Conservation (phyloP, 2,329 filamentous ascomycete genomes). For the Atkinsonella hypoxylon region DNA sequence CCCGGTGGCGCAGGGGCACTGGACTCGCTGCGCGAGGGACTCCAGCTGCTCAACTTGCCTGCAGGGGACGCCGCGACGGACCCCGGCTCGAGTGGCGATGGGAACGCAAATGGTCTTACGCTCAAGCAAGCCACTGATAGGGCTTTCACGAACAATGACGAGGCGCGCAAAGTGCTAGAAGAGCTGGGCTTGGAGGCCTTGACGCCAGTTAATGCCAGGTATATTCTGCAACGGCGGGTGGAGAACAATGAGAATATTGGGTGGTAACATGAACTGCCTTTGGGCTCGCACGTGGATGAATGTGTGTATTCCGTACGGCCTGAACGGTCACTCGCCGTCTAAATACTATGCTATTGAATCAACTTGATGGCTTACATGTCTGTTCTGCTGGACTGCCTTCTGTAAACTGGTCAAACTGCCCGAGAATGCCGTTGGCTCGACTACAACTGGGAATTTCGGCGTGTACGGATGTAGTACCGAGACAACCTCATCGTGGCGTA, state of each 20-base stretch:
- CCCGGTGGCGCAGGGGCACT: conserved; percentile 40
- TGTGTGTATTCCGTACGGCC: neutral
- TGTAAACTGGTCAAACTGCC: too few relatives aligned
- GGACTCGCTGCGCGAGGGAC: conserved; percentile 50
- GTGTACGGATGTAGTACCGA: too few relatives aligned
- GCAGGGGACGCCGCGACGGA: conserved; percentile 16
- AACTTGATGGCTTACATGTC: too few relatives aligned
- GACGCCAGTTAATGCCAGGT: conserved; percentile 51
- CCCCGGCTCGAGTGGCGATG: conserved; percentile 14
- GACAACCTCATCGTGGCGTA: too few relatives aligned
- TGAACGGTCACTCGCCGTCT: neutral
- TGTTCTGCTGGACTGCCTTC: too few relatives aligned
- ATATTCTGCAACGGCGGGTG: conserved; percentile 54
- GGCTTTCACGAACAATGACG: conserved; percentile 44
- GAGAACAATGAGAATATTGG: conserved; percentile 42
- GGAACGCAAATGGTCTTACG: conserved; percentile 24
- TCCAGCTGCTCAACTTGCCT: conserved; percentile 49
- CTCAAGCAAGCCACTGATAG: conserved; percentile 41
- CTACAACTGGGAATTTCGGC: too few relatives aligned
- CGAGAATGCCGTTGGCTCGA: too few relatives aligned
- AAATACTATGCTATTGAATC: neutral
- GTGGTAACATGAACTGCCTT: conserved; percentile 14
- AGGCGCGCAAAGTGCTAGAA: conserved; percentile 48
- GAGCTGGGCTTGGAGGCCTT: conserved; percentile 48
- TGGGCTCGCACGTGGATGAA: neutral